These are phyloP conservation scores for Jackrogersella minutella DNA, from an alignment of 495 filamentous ascomycete species.

Conservation along the genomic window DNA sequence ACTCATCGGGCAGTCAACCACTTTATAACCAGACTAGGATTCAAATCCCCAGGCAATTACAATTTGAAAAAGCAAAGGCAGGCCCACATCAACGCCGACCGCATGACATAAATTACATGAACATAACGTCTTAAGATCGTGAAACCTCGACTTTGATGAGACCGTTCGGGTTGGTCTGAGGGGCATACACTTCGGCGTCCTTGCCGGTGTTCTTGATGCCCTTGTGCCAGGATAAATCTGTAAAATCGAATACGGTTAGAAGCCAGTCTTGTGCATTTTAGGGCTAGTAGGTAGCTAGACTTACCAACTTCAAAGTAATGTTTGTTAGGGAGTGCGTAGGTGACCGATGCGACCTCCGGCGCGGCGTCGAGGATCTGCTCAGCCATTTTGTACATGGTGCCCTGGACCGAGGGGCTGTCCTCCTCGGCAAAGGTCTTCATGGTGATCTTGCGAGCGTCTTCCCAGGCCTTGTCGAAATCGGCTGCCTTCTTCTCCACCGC, in stretches of 20 bases:
- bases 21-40: constrained; percentile 9
- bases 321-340: constrained; percentile 93
- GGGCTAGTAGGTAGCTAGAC: constrained; percentile 41
- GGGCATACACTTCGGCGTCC: constrained; percentile 94
- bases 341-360: constrained; percentile 73
- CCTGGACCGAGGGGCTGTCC: constrained; percentile 90
- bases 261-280: neutral
- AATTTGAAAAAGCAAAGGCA: constrained; percentile 11
- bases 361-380: constrained; percentile 82
- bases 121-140: constrained; percentile 54
- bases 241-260: constrained; percentile 13
- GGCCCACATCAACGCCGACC: constrained; percentile 26
- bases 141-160: constrained; percentile 94
- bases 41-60: constrained; percentile 9
- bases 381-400: constrained; percentile 98
- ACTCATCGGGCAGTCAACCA: neutral
- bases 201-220: constrained; percentile 95
- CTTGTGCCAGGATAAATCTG: constrained; percentile 97
- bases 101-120: constrained; percentile 10
- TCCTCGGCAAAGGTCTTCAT: constrained; percentile 93
- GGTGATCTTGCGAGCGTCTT: constrained; percentile 78
- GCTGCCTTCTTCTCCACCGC: constrained; percentile 70
- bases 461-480: constrained; percentile 81
- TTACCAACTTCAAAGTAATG: constrained; percentile 98
- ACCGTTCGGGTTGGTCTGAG: constrained; percentile 91